These are phyloP conservation scores for Trichoderma arundinaceum DNA, from an alignment of 2,329 filamentous ascomycete species.

Conservation along the genomic window DNA sequence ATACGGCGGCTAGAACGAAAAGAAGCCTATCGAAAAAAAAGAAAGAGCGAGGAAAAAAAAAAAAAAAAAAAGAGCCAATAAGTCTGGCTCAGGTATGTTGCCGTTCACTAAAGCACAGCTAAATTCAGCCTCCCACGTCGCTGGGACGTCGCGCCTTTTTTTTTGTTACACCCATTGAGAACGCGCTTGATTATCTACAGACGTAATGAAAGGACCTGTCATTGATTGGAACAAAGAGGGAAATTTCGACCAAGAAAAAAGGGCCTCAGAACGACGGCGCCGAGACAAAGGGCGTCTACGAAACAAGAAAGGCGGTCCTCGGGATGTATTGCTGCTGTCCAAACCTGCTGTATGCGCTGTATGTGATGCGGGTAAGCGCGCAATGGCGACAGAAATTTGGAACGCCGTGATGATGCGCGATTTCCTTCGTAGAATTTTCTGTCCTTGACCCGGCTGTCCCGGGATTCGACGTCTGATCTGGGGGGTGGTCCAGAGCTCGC, in stretches of 20 bases:
- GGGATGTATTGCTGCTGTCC: background rate
- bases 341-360: conserved; percentile 1
- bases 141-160: background rate
- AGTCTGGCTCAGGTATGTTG: background rate
- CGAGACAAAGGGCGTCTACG: background rate
- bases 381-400: conserved; percentile 14
- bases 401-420: conserved; percentile 15
- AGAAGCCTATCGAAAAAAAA: too few relatives aligned
- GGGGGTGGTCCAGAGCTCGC: conserved; percentile 4
- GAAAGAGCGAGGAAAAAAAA: too few relatives aligned
- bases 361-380: conserved; percentile 25
- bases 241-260: background rate
- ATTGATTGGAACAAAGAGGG: background rate
- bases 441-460: conserved; percentile 25
- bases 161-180: background rate
- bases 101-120: conserved; percentile 14
- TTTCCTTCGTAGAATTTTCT: conserved; percentile 29
- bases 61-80: too few relatives aligned
- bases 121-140: conserved; percentile 26
- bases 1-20: too few relatives aligned
- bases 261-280: conserved; percentile 1
- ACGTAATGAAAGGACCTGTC: background rate
- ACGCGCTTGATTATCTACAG: background rate
- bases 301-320: background rate
- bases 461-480: conserved; percentile 20